Evolutionary conservation across 192 early-diverging fungal genomes (phyloP).

Genomic region (Coemansia sp.): DNA sequence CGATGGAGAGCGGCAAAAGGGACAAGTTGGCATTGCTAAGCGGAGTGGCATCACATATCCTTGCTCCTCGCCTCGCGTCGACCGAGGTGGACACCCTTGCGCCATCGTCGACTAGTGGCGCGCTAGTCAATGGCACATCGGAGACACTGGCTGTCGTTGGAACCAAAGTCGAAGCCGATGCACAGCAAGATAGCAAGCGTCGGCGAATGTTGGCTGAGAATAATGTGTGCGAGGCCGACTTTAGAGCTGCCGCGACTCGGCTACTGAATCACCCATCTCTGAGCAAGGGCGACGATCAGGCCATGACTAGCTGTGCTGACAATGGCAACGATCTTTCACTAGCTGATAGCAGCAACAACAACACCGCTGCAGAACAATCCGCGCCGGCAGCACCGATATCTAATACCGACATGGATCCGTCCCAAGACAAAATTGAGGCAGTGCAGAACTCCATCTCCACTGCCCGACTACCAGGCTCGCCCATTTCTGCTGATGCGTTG

Average conservation of each 20-base stretch:
- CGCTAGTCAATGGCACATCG: neutral
- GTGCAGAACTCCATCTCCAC: neutral
- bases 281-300: neutral
- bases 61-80: conserved; percentile 3
- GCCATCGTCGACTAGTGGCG: neutral
- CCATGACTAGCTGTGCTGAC: neutral
- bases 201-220: neutral
- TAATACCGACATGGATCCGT: neutral
- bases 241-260: neutral
- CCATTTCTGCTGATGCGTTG: neutral
- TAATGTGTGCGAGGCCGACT: neutral
- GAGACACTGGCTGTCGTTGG: neutral
- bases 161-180: neutral
- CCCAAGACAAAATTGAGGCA: neutral
- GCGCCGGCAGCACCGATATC: neutral
- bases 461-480: neutral
- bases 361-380: neutral
- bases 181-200: neutral
- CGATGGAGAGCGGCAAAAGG: neutral
- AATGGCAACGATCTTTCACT: neutral
- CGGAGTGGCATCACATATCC: conserved; percentile 19
- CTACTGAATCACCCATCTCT: neutral
- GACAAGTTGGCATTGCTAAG: conserved; percentile 17
- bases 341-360: neutral
- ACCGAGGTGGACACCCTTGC: neutral